Evolutionary conservation across 2,329 filamentous ascomycete species (phyloP).

Genomic region (Fusarium sp.): DNA sequence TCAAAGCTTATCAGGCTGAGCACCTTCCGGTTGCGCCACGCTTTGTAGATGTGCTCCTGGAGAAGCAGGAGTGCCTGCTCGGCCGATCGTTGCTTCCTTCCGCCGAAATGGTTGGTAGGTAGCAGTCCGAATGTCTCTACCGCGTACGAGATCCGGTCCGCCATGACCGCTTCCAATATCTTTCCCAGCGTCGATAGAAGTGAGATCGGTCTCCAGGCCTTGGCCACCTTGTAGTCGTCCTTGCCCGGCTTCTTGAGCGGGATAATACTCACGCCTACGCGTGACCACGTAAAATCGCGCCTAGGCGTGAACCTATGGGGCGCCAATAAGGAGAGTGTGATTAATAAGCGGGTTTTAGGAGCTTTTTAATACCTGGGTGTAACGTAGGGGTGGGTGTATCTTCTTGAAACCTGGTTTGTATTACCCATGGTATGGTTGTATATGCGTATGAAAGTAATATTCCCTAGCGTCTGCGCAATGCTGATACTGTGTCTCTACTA

Average conservation of each 20-base stretch:
- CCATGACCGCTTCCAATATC: background rate
- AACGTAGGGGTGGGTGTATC: background rate
- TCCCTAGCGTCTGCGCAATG: background rate
- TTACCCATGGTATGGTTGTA: background rate
- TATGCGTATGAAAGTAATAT: background rate
- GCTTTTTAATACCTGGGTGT: background rate
- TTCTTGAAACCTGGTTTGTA: background rate
- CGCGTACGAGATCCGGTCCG: background rate
- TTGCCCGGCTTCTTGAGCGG: constrained; percentile 13
- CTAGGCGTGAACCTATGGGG: too few relatives aligned
- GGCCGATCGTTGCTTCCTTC: background rate
- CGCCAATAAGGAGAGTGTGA: background rate
- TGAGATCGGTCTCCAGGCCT: constrained; percentile 42
- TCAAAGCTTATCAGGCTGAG: too few relatives aligned
- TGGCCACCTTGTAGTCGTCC: constrained; percentile 38
- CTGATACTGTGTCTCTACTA: background rate
- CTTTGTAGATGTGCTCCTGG: too few relatives aligned
- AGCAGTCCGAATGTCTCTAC: background rate
- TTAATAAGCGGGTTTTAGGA: background rate
- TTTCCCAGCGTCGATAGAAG: constrained; percentile 43
- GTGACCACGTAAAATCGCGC: too few relatives aligned
- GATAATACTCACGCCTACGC: too few relatives aligned
- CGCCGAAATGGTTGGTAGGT: background rate
- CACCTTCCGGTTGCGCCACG: too few relatives aligned
- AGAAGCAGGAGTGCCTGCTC: too few relatives aligned